Evolutionary conservation across 2,329 filamentous ascomycete species (phyloP).

Genomic region (Pezicula neosporulosa): DNA sequence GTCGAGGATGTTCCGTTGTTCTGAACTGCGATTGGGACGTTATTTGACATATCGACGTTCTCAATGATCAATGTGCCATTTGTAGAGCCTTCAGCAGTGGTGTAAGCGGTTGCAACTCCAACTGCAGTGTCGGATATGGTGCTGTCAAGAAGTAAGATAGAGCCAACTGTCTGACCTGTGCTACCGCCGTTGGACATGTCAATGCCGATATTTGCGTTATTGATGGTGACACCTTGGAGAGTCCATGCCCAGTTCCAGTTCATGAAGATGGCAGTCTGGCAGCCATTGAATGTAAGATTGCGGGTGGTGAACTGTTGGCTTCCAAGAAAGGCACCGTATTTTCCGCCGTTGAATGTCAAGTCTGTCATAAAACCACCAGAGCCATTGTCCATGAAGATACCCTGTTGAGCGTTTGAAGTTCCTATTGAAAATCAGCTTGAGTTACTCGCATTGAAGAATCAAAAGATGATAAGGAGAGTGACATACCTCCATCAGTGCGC

Average conservation of each 20-base stretch:
- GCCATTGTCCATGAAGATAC: conserved; percentile 82
- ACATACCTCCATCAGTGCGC: conserved; percentile 54
- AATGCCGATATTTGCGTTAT: conserved; percentile 71
- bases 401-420: conserved; percentile 63
- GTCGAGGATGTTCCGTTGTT: conserved; percentile 44
- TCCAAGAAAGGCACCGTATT: conserved; percentile 74
- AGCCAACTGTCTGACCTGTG: conserved; percentile 74
- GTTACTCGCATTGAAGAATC: too few relatives aligned
- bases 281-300: conserved; percentile 78
- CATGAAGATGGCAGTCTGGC: conserved; percentile 80
- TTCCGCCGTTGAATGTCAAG: conserved; percentile 78
- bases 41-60: conserved; percentile 77
- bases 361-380: conserved; percentile 83
- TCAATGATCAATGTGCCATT: conserved; percentile 83
- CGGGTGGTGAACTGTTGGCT: conserved; percentile 86
- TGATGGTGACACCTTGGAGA: conserved; percentile 72
- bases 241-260: conserved; percentile 92
- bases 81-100: conserved; percentile 55
- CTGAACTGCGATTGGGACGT: conserved; percentile 64
- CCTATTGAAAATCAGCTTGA: not conserved
- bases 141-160: conserved; percentile 79
- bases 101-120: conserved; percentile 75
- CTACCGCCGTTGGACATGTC: conserved; percentile 69
- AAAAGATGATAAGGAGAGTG: not conserved
- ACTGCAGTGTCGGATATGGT: conserved; percentile 71